Conservation (phyloP, 2,329 filamentous ascomycete species). For the Colletotrichum gigasporum region DNA sequence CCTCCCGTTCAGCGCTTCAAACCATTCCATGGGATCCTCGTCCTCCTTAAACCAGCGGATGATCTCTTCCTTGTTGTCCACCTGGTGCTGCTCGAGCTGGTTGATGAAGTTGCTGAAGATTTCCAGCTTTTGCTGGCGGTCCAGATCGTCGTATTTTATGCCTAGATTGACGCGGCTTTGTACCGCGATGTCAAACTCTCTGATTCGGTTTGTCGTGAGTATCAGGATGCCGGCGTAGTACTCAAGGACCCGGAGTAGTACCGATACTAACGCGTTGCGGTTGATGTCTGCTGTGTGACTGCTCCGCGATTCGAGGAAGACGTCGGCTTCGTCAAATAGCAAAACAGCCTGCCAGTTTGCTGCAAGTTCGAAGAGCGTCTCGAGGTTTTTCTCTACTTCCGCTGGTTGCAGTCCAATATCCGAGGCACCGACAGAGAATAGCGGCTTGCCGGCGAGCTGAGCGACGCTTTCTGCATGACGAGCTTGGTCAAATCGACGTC, state of each 20-base stretch:
- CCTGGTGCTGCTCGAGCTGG: not conserved
- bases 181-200: conserved; percentile 46
- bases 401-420: conserved; percentile 74
- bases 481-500: conserved; percentile 54
- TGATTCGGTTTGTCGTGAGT: conserved; percentile 47
- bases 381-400: conserved; percentile 70
- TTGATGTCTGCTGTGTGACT: conserved; percentile 84
- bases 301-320: conserved; percentile 84
- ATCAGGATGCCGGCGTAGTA: conserved; percentile 48
- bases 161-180: conserved; percentile 88
- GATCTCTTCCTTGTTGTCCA: not conserved
- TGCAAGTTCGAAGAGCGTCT: conserved; percentile 65
- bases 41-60: conserved; percentile 35
- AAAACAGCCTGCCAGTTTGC: conserved; percentile 81
- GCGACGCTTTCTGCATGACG: conserved; percentile 57
- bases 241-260: conserved; percentile 46
- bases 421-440: conserved; percentile 66
- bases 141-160: conserved; percentile 80
- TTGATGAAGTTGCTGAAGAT: conserved; percentile 30
- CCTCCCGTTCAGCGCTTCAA: conserved; percentile 52
- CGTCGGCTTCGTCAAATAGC: conserved; percentile 85
- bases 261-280: conserved; percentile 72
- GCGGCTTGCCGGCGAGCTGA: conserved; percentile 56
- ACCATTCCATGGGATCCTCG: conserved; percentile 44
- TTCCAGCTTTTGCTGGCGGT: conserved; percentile 70